Conservation (phyloP, 768 basidiomycete species). For the Termitomyces sp. region DNA sequence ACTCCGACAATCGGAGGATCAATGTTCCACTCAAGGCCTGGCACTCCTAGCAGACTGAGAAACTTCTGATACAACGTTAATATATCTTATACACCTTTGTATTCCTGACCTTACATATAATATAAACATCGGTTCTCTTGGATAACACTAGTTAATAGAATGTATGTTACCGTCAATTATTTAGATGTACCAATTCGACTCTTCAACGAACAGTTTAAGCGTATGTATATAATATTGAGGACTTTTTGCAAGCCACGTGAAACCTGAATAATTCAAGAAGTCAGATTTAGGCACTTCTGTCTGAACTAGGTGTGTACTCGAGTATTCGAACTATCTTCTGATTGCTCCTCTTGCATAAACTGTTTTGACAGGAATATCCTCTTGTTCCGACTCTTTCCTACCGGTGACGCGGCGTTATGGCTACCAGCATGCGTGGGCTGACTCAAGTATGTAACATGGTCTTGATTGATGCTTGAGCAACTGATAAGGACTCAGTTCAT, state of each 20-base stretch:
- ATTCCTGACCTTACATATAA: not conserved
- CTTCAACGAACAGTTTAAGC: not conserved
- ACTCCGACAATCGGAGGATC: constrained; percentile 45
- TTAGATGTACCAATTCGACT: not conserved
- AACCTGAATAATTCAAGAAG: not conserved
- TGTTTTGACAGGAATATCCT: not conserved
- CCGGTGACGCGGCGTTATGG: constrained; percentile 48
- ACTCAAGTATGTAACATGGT: constrained; percentile 60
- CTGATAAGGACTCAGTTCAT: constrained; percentile 66
- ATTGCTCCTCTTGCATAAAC: not conserved
- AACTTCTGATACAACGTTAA: constrained; percentile 18
- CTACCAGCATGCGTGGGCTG: constrained; percentile 85
- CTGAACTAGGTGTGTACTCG: not conserved
- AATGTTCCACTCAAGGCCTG: constrained; percentile 49
- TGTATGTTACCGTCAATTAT: not conserved
- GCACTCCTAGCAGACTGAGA: constrained; percentile 56
- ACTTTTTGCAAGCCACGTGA: not conserved
- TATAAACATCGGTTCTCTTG: not conserved
- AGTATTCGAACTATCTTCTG: not conserved
- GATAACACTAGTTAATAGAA: not conserved
- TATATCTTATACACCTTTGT: not conserved
- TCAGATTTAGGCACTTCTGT: not conserved
- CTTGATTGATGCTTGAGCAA: not conserved
- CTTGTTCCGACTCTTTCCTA: not conserved
- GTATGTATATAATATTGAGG: not conserved